Conservation (phyloP, 208 protist genomes). For the Zelonia costaricensis region DNA sequence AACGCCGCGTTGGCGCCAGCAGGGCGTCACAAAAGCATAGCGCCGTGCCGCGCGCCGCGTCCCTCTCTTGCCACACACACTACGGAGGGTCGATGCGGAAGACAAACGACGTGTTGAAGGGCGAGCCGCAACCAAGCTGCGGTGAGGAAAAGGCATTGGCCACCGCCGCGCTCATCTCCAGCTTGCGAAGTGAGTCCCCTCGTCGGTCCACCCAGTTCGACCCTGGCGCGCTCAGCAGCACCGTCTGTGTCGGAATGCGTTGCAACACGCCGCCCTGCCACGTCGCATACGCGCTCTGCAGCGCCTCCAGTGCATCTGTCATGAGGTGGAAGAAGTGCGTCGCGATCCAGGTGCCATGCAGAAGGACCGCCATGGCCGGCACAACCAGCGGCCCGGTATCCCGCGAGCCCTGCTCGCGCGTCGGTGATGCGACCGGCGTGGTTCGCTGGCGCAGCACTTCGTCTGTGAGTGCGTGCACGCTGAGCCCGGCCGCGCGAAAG, state of each 20-base stretch:
- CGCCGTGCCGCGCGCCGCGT: not conserved
- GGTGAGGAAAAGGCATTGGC: constrained; percentile 32
- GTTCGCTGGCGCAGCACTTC: constrained; percentile 2
- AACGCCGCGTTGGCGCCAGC: constrained; percentile 14
- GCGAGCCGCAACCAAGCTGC: constrained; percentile 9
- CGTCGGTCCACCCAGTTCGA: constrained; percentile 22
- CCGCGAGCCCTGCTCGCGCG: too few species aligned
- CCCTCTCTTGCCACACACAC: constrained; percentile 13
- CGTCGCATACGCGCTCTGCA: constrained; percentile 16
- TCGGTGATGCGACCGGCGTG: too few species aligned
- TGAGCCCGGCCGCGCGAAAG: constrained; percentile 6
- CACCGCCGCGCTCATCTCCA: constrained; percentile 28
- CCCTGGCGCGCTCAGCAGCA: constrained; percentile 17
- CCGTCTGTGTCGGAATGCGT: constrained; percentile 25
- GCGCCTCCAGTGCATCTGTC: constrained; percentile 28
- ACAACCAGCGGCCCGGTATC: constrained; percentile 3
- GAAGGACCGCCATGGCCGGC: constrained; percentile 27
- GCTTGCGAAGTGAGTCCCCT: constrained; percentile 15
- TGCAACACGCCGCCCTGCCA: constrained; percentile 22
- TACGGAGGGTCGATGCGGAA: constrained; percentile 14
- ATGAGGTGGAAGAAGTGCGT: constrained; percentile 36
- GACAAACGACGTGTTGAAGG: constrained; percentile 31
- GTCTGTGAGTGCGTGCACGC: constrained; percentile 16
- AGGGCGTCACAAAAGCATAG: constrained; percentile 34
- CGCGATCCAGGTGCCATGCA: constrained; percentile 21